phyloP scores from a whole-genome alignment of 2,329 filamentous ascomycete genomes.

The Calonectria pseudoturangicola region DNA sequence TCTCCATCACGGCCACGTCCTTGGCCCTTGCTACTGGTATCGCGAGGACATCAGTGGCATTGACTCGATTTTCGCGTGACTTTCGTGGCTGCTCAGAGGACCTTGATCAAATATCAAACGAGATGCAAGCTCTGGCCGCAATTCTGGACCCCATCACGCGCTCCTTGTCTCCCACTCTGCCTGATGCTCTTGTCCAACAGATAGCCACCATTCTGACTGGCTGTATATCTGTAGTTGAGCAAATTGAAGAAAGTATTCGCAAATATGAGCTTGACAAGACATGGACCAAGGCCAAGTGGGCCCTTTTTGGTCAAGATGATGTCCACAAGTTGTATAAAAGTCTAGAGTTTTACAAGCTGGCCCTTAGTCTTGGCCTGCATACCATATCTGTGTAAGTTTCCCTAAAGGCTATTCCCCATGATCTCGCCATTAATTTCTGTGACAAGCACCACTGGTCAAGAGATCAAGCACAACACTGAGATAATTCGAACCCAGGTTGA shows the following conservation, averaged over 20 bases:
- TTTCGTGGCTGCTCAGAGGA: not conserved
- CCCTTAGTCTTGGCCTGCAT: not conserved
- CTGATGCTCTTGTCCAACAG: not conserved
- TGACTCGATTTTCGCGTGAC: conserved; percentile 9
- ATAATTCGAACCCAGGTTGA: not conserved
- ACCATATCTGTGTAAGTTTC: conserved; percentile 9
- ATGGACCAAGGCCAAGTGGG: conserved; percentile 15
- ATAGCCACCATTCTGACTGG: not conserved
- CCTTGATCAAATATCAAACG: not conserved
- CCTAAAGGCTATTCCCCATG: not conserved
- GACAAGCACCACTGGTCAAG: not conserved
- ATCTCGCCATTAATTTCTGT: not conserved
- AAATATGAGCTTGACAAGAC: not conserved
- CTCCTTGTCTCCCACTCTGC: not conserved
- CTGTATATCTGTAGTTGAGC: conserved; percentile 5
- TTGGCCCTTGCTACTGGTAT: conserved; percentile 1
- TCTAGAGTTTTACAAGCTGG: conserved; percentile 14
- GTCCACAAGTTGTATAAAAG: conserved; percentile 11
- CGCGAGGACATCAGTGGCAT: not conserved
- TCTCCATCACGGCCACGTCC: conserved; percentile 7
- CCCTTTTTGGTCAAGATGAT: conserved; percentile 4
- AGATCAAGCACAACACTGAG: conserved; percentile 24
- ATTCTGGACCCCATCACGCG: not conserved
- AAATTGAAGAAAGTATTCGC: not conserved
- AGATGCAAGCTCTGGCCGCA: not conserved